Evolutionary conservation across 257 asterid species (phyloP).

Genomic region (Verbena officinalis): DNA sequence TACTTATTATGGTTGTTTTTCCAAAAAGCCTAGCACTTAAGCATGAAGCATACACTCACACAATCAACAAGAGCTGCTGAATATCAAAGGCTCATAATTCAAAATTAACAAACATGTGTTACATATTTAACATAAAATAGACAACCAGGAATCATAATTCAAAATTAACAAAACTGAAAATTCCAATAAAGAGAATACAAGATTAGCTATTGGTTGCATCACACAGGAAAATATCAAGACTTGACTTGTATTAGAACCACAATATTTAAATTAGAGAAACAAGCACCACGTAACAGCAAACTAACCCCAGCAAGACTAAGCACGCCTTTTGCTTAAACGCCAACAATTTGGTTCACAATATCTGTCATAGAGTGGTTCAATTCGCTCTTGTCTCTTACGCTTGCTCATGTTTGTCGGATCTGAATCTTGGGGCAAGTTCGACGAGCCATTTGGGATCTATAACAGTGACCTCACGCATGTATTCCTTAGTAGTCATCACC

Average conservation of each 20-base stretch:
- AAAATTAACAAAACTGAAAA: constrained; percentile 19
- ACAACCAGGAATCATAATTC: background rate
- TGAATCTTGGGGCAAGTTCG: constrained; percentile 91
- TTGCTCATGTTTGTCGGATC: constrained; percentile 97
- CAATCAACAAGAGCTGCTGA: background rate
- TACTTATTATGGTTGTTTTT: background rate
- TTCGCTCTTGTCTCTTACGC: constrained; percentile 95
- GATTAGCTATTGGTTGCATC: background rate
- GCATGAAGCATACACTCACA: background rate
- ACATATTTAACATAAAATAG: background rate
- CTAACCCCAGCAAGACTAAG: constrained; percentile 45
- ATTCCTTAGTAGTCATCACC: constrained; percentile 95
- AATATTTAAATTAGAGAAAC: constrained; percentile 21
- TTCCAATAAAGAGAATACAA: background rate
- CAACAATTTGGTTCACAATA: constrained; percentile 94
- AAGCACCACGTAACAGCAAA: constrained; percentile 16
- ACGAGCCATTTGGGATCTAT: constrained; percentile 96
- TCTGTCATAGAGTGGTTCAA: constrained; percentile 92
- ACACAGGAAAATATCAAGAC: background rate
- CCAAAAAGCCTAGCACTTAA: background rate
- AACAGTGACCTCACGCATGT: constrained; percentile 93
- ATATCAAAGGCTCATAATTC: background rate
- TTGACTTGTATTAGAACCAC: constrained; percentile 17
- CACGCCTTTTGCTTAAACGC: constrained; percentile 96
- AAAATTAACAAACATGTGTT: constrained; percentile 5